These are phyloP conservation scores for Leishmania martiniquensis DNA, from an alignment of 208 protist species.

Conservation along the genomic window DNA sequence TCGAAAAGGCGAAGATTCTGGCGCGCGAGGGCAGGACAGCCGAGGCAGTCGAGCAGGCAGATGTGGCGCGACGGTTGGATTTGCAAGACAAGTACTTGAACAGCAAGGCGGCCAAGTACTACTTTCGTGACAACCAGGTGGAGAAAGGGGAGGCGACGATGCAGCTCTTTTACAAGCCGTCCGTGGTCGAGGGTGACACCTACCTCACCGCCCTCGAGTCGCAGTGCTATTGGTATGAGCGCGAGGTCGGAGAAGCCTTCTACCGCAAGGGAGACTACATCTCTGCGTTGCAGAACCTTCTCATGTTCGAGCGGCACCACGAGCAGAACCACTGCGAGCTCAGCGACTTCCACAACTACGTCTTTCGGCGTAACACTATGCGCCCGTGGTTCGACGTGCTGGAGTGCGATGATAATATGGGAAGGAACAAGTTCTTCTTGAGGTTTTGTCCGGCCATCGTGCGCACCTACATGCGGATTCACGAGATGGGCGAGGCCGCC, in stretches of 20 bases:
- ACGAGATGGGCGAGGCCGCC: conserved; percentile 71
- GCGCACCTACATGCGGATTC: conserved; percentile 77
- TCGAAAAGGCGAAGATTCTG: conserved; percentile 90
- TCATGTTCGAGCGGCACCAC: conserved; percentile 94
- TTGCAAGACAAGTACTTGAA: conserved; percentile 97
- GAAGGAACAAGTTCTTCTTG: conserved; percentile 81
- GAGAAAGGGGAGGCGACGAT: conserved; percentile 85
- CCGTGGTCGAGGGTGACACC: conserved; percentile 53
- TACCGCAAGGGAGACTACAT: conserved; percentile 81
- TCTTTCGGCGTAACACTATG: conserved; percentile 95
- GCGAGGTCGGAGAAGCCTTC: conserved; percentile 90
- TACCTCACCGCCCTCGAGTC: conserved; percentile 91
- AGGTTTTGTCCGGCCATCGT: conserved; percentile 72
- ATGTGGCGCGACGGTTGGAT: conserved; percentile 93
- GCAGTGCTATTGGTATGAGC: conserved; percentile 97
- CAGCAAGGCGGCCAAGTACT: conserved; percentile 94
- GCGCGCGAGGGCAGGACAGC: conserved; percentile 76
- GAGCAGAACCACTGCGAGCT: conserved; percentile 94
- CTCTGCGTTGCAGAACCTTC: conserved; percentile 92
- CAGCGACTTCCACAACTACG: conserved; percentile 98
- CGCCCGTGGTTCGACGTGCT: conserved; percentile 95
- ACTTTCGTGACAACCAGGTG: conserved; percentile 86
- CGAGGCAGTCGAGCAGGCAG: conserved; percentile 77
- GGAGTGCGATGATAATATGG: conserved; percentile 71
- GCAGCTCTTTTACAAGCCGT: conserved; percentile 90